These are phyloP conservation scores for Phytophthora meadii DNA, from an alignment of 352 stramenopile genomes.

Conservation along the genomic window DNA sequence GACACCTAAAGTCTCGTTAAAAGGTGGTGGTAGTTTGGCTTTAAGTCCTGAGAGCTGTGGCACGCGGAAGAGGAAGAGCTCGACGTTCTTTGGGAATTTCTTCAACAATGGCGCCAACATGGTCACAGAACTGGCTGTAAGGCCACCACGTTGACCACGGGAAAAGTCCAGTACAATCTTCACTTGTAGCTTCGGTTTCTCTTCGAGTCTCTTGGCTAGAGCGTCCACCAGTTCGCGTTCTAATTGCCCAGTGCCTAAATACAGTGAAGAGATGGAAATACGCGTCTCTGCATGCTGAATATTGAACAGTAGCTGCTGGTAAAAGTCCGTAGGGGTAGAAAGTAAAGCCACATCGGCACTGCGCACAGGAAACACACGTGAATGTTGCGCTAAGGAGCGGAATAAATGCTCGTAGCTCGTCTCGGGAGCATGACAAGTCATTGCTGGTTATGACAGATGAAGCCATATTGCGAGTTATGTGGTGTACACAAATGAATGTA, in stretches of 20 bases:
- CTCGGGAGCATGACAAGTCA: neutral
- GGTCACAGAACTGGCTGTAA: constrained; percentile 58
- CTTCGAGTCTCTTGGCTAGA: constrained; percentile 43
- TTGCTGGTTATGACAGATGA: neutral
- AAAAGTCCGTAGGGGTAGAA: constrained; percentile 61
- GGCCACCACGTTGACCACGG: constrained; percentile 59
- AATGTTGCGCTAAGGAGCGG: constrained; percentile 54
- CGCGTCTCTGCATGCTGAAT: constrained; percentile 53
- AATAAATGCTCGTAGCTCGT: constrained; percentile 59
- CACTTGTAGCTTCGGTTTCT: constrained; percentile 58
- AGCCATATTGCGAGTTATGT: neutral
- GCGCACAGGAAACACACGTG: constrained; percentile 67
- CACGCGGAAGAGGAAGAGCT: constrained; percentile 75
- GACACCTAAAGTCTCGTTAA: constrained; percentile 86
- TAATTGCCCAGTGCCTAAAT: constrained; percentile 70
- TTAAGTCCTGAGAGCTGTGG: constrained; percentile 71
- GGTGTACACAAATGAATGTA: no score
- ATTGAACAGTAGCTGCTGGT: constrained; percentile 67
- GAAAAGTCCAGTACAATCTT: constrained; percentile 78
- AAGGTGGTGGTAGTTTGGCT: constrained; percentile 68
- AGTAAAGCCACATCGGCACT: constrained; percentile 62
- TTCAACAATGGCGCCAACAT: constrained; percentile 61
- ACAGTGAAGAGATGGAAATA: constrained; percentile 76
- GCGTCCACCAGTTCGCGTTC: constrained; percentile 55
- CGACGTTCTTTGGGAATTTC: constrained; percentile 58